Evolutionary conservation across 257 asterid species (phyloP).

Genomic region (Echites panduratus): DNA sequence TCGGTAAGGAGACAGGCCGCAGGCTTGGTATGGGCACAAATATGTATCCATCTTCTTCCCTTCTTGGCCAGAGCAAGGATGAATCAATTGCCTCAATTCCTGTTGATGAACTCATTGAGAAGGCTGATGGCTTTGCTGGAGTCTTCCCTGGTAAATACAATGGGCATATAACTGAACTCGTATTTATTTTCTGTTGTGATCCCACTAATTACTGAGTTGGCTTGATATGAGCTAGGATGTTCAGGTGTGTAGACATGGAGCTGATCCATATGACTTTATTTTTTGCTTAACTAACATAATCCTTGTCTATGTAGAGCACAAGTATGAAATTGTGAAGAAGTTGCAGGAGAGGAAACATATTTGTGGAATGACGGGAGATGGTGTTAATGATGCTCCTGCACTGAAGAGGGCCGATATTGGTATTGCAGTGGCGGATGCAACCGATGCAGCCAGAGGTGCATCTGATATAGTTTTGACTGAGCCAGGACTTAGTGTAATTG

Average conservation of each 20-base stretch:
- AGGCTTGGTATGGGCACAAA: slow-evolving; percentile 94
- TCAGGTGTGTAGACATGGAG: background rate
- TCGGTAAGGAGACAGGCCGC: slow-evolving; percentile 87
- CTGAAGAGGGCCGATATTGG: slow-evolving; percentile 84
- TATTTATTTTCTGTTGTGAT: too few relatives aligned
- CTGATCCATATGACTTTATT: background rate
- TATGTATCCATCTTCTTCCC: slow-evolving; percentile 94
- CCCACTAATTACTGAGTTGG: too few relatives aligned
- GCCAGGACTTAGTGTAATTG: slow-evolving; percentile 83
- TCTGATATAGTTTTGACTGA: slow-evolving; percentile 84
- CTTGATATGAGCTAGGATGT: too few relatives aligned
- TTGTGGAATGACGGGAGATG: slow-evolving; percentile 91
- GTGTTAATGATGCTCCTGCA: slow-evolving; percentile 92
- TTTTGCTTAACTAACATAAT: background rate
- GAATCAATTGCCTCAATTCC: slow-evolving; percentile 68
- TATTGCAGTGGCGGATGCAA: slow-evolving; percentile 88
- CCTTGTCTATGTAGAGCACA: slow-evolving; percentile 42
- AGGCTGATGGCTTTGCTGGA: slow-evolving; percentile 94
- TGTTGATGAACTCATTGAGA: slow-evolving; percentile 77
- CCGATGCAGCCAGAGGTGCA: slow-evolving; percentile 84
- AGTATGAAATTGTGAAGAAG: slow-evolving; percentile 81
- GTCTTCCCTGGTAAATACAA: slow-evolving; percentile 69
- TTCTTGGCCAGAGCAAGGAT: slow-evolving; percentile 72
- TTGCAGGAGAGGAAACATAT: slow-evolving; percentile 79
- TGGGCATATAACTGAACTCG: background rate